Evolutionary conservation across 306 rosid genomes (phyloP), one percentile per base, ranked within the genome.

Genomic region (Dalbergia cultrata): DNA sequence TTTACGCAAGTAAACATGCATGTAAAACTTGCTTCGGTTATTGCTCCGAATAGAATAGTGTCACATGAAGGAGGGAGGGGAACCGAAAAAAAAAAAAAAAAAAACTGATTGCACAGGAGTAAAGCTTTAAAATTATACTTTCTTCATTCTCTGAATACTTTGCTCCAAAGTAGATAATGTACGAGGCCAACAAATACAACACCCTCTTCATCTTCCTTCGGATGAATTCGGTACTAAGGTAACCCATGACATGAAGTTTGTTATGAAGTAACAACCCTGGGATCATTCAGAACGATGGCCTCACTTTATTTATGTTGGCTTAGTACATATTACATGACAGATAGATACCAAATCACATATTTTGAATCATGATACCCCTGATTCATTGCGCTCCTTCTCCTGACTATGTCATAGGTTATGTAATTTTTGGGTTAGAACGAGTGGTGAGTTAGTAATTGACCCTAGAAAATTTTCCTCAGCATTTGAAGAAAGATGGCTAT

Each of bases 401-500:
- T 52, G 3, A 54, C 35, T 37, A 52, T 70, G 67, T 62, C 35
- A 52, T 7, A 82, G 66, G 22, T 63, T 59, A 37, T 49, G 61
- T 17, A 22, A 10, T 43, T 78, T 26, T 84, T 9, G 34, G 62
- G 77, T 79, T 58, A 65, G 81, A 82, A 60, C 45, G 9, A 62
- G 61, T 43, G 35, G 16, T n/a, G 64, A 43, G 77, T 67, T 57
- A 67, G 53, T 19, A 14, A 54, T 53, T 54, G 57, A 72, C 31
- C 65, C 39, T 44, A 74, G 70, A 72, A 53, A 76, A 69, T 37
- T 60, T 61, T 83, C 62, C 50, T 77, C 70, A 35, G 53, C 76
- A 62, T 76, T 81, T 50, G 84, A 75, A 64, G 90, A 83, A 81
- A 78, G 67, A 70, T 82, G 85, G 21, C 82, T 64, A 74, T 83